phyloP scores from a whole-genome alignment of 2,329 filamentous ascomycete species.

The Pleurostoma richardsiae region DNA sequence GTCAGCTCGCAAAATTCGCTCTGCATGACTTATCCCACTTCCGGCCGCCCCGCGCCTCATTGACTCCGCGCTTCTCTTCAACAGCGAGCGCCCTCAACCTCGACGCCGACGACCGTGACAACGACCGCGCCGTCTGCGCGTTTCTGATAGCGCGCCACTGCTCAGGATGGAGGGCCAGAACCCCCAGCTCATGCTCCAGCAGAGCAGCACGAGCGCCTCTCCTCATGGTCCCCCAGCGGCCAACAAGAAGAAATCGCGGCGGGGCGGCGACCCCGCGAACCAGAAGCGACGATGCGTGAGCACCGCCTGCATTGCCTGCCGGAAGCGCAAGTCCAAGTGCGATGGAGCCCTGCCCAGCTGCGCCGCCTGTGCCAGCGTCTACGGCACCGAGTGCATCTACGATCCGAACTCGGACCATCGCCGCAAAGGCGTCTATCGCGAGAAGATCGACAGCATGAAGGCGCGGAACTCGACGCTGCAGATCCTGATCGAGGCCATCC shows the following conservation, averaged over 20 bases:
- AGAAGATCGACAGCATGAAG: slow-evolving; percentile 85
- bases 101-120: too few species aligned
- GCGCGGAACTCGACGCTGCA: slow-evolving; percentile 83
- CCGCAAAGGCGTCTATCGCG: slow-evolving; percentile 93
- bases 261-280: slow-evolving; percentile 37
- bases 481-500: slow-evolving; percentile 85
- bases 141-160: neutral
- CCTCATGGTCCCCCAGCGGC: slow-evolving; percentile 5
- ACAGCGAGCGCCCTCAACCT: too few species aligned
- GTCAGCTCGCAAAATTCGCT: too few species aligned
- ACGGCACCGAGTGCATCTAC: slow-evolving; percentile 86
- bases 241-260: slow-evolving; percentile 45
- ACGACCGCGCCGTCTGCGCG: too few species aligned
- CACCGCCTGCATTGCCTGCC: slow-evolving; percentile 78
- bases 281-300: slow-evolving; percentile 75
- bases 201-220: neutral
- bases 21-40: too few species aligned
- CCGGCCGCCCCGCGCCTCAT: too few species aligned
- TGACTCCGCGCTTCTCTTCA: too few species aligned
- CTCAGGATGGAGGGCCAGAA: slow-evolving; percentile 4
- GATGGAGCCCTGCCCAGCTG: slow-evolving; percentile 89
- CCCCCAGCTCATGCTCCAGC: slow-evolving; percentile 4
- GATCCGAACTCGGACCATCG: slow-evolving; percentile 95
- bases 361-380: slow-evolving; percentile 93
- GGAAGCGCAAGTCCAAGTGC: slow-evolving; percentile 79